phyloP scores from a whole-genome alignment of 1,284 basidiomycete genomes.

The Ustilago shanxiensis region DNA sequence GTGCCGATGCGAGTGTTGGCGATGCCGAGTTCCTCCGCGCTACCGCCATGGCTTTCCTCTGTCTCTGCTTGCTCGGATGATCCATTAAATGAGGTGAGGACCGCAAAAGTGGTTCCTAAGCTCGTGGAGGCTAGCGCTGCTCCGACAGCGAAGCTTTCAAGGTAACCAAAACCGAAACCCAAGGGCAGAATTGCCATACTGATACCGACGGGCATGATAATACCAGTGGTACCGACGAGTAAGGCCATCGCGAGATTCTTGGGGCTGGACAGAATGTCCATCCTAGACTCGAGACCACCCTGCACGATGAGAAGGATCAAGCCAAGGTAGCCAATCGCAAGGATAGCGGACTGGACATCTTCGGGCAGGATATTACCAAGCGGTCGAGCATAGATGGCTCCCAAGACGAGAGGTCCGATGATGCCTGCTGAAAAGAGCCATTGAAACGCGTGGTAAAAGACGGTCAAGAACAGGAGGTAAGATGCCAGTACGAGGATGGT shows the following conservation, averaged over 20 bases:
- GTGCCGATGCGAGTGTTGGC: constrained; percentile 73
- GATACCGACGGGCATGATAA: constrained; percentile 73
- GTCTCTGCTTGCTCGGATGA: background rate
- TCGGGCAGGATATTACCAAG: constrained; percentile 72
- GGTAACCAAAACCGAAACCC: constrained; percentile 68
- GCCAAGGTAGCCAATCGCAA: constrained; percentile 74
- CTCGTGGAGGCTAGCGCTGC: constrained; percentile 75
- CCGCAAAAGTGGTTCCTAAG: constrained; percentile 75
- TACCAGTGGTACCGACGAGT: constrained; percentile 73
- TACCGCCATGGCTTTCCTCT: background rate
- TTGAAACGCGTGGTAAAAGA: constrained; percentile 57
- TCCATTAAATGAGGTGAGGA: constrained; percentile 66
- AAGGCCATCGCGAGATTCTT: constrained; percentile 73
- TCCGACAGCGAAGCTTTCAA: constrained; percentile 74
- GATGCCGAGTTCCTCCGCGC: constrained; percentile 65
- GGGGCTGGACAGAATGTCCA: constrained; percentile 39
- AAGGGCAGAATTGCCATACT: constrained; percentile 70
- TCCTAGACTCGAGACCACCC: constrained; percentile 68
- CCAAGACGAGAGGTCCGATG: constrained; percentile 73
- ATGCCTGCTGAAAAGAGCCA: constrained; percentile 62
- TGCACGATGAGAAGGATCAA: constrained; percentile 75
- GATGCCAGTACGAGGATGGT: constrained; percentile 23
- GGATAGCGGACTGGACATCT: constrained; percentile 72
- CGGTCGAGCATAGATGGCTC: constrained; percentile 74
- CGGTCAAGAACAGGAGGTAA: constrained; percentile 70